Evolutionary conservation across 2,329 filamentous ascomycete species (phyloP), one percentile per base, ranked within the genome.

Genomic region (Rosellinia necatrix): DNA sequence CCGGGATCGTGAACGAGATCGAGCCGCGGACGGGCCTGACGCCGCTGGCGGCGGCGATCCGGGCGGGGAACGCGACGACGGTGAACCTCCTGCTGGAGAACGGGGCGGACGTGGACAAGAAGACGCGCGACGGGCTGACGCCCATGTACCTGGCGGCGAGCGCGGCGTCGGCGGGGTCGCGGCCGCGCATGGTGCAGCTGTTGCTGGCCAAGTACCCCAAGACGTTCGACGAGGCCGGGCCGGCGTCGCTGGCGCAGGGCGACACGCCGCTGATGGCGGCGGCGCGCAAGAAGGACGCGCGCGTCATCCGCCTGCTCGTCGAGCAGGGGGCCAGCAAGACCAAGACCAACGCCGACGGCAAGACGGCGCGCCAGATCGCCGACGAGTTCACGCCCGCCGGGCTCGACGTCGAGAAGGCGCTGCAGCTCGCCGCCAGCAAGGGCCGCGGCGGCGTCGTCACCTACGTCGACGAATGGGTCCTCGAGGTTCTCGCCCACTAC

Each of bases 241-340:
- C 59, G 6, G 46, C 15, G 1, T 32, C n/a, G 13, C n/a, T n/a
- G n/a, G 38, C 35, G 12, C 22, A 44, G 10, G 46, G 49, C 13
- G 56, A 57, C 27, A 61, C 59, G 8, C 59, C 56, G 12, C 34
- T 61, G 13, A 61, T 61, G 59, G 59, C 49, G 6, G 56, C 59
- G 13, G 46, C 53, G 2, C 52, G 48, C 6, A 47, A 43, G 4
- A 44, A 48, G 19, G 59, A 62, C 13, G 35, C 49, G 1, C 24
- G 42, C 13, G 48, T 41, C 9, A 49, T 61, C 43, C 52, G 57
- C 34, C 41, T 61, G 2, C 56, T 61, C 2, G 46, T 59, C 2
- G 35, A 59, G 25, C 34, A 46, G 7, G 59, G 59, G 3, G 59
- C 56, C 15, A 59, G 56, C 4, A 56, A 53, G 13, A 55, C 58